phyloP scores from a whole-genome alignment of 352 stramenopile genomes.

The Globisporangium radiosum region DNA sequence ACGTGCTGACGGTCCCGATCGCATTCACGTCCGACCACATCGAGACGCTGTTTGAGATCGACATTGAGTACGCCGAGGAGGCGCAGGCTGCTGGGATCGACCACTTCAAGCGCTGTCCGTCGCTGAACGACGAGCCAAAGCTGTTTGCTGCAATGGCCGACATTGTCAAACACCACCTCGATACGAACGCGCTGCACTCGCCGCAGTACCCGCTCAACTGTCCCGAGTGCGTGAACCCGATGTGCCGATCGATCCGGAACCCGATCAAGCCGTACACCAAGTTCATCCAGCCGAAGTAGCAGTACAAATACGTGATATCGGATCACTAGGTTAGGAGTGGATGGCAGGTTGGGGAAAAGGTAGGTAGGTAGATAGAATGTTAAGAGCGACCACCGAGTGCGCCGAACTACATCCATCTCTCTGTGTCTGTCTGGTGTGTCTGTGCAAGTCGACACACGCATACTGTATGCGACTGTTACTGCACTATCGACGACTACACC shows the following conservation, averaged over 20 bases:
- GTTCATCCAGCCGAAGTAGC: slow-evolving; percentile 8
- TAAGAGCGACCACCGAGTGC: too few relatives aligned
- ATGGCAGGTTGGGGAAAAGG: too few relatives aligned
- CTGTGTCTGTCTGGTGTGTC: too few relatives aligned
- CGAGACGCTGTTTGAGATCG: slow-evolving; percentile 99
- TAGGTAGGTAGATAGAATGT: too few relatives aligned
- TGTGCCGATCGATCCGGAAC: slow-evolving; percentile 82
- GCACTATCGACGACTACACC: too few relatives aligned
- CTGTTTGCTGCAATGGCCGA: slow-evolving; percentile 97
- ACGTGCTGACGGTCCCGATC: slow-evolving; percentile 97
- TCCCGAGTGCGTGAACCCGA: slow-evolving; percentile 70
- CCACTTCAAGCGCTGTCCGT: slow-evolving; percentile 93
- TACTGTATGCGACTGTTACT: too few relatives aligned
- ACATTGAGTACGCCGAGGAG: slow-evolving; percentile 98
- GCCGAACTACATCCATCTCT: too few relatives aligned
- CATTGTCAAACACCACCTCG: slow-evolving; percentile 93
- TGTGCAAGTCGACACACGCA: too few relatives aligned
- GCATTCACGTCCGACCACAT: slow-evolving; percentile 99
- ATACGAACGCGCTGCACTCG: slow-evolving; percentile 64
- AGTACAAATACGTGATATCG: neutral
- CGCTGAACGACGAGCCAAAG: slow-evolving; percentile 92
- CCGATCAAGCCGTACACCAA: slow-evolving; percentile 72
- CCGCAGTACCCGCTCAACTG: slow-evolving; percentile 83
- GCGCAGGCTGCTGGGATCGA: slow-evolving; percentile 93
- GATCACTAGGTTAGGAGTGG: too few relatives aligned